phyloP scores from a whole-genome alignment of 768 basidiomycete species.

The Xerocomus brunneocitrinus region DNA sequence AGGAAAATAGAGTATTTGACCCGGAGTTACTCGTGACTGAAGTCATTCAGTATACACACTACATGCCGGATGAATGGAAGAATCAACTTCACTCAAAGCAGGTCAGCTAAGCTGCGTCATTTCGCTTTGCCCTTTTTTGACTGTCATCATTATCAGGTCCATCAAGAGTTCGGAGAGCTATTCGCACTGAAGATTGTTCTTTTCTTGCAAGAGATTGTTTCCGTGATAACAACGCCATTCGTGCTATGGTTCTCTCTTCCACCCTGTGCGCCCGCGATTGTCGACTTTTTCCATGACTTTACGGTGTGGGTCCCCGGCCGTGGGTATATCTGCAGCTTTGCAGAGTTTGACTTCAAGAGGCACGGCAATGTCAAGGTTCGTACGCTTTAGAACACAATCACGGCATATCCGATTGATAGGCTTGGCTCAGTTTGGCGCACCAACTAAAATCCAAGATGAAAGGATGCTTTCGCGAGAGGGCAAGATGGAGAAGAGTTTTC shows the following conservation, averaged over 20 bases:
- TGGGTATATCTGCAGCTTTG: conserved; percentile 96
- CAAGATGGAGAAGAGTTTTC: conserved; percentile 99
- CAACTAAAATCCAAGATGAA: conserved; percentile 59
- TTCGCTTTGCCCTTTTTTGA: neutral
- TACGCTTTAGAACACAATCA: neutral
- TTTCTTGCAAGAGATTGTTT: conserved; percentile 84
- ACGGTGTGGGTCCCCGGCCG: conserved; percentile 94
- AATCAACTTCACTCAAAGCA: conserved; percentile 82
- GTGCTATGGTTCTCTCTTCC: conserved; percentile 93
- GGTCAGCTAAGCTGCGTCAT: conserved; percentile 36
- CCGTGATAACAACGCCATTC: conserved; percentile 91
- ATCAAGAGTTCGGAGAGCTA: conserved; percentile 85
- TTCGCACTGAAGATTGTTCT: conserved; percentile 91
- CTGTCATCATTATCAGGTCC: conserved; percentile 50
- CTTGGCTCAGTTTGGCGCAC: conserved; percentile 72
- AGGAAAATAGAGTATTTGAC: conserved; percentile 90
- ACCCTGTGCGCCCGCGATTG: conserved; percentile 79
- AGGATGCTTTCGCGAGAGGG: conserved; percentile 84
- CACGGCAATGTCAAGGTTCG: conserved; percentile 87
- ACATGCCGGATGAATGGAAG: conserved; percentile 93
- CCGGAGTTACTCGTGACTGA: conserved; percentile 90
- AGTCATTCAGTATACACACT: conserved; percentile 92
- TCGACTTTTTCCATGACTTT: conserved; percentile 99
- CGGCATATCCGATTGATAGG: neutral
- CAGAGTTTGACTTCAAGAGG: conserved; percentile 95